A percentile compares a stretch with the other conserved stretches of the same genome.
Evolutionary conservation across 805 yeast genomes (phyloP).

Genomic region (Kregervanrija delftensis): DNA sequence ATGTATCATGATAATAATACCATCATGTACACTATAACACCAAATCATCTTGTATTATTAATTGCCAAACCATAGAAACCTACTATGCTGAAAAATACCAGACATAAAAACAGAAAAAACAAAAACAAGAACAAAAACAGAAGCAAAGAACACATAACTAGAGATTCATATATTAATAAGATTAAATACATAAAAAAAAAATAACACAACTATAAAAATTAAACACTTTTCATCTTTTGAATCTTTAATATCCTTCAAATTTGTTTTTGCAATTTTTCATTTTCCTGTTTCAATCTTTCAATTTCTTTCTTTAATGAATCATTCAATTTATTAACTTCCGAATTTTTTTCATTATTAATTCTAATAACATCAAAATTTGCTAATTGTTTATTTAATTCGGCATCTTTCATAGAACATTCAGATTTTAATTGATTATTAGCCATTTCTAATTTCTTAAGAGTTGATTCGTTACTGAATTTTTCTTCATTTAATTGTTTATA

Average conservation of each 20-base stretch:
- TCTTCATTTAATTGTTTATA: constrained; percentile 30
- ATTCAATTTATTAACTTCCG: constrained; percentile 23
- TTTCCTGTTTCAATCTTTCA: constrained; percentile 15
- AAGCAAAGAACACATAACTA: too few relatives aligned
- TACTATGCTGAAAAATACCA: too few relatives aligned
- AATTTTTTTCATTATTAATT: constrained; percentile 25
- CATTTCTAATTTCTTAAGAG: constrained; percentile 14
- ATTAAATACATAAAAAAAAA: not conserved
- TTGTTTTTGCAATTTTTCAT: constrained; percentile 5
- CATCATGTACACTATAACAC: too few relatives aligned
- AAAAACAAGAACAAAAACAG: too few relatives aligned
- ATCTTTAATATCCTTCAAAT: too few relatives aligned
- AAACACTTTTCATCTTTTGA: too few relatives aligned
- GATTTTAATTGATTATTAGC: constrained; percentile 15
- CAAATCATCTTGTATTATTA: too few relatives aligned
- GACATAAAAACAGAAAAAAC: too few relatives aligned
- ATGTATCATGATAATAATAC: too few relatives aligned
- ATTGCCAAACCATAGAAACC: too few relatives aligned
- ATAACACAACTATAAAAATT: not conserved
- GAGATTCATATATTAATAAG: not conserved
- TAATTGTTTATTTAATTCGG: constrained; percentile 16
- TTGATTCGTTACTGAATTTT: constrained; percentile 20
- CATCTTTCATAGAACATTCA: constrained; percentile 9
- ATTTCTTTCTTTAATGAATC: constrained; percentile 22
- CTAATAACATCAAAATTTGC: constrained; percentile 28